phyloP scores from a whole-genome alignment of 139 green algal species.

The Chlorella sp. region DNA sequence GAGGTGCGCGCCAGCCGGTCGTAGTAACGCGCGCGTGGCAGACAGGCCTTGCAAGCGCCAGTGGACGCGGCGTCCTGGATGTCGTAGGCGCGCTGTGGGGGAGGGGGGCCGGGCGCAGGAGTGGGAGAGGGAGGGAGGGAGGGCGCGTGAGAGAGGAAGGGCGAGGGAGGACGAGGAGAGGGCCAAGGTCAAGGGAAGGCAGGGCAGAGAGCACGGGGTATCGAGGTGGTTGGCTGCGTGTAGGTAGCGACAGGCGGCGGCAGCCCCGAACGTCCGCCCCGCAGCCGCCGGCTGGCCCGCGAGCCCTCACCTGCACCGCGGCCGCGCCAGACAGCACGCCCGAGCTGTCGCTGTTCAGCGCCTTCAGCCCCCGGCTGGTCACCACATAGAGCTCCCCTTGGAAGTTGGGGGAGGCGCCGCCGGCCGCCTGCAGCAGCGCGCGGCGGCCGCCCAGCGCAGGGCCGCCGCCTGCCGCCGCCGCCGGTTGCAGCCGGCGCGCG shows the following conservation, averaged over 20 bases:
- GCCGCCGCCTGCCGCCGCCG: neutral
- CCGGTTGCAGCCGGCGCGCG: neutral
- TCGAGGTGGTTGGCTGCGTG: too few species aligned
- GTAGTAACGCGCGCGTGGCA: too few species aligned
- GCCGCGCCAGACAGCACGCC: too few species aligned
- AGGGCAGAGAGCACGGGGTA: neutral
- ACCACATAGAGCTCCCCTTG: constrained; percentile 12
- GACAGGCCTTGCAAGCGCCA: too few species aligned
- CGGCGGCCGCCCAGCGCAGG: neutral
- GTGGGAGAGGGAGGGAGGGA: neutral
- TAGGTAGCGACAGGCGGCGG: too few species aligned
- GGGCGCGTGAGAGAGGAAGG: neutral
- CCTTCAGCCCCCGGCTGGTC: constrained; percentile 6
- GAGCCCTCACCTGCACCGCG: constrained; percentile 5
- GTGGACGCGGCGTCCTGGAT: too few species aligned
- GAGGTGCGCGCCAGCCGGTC: constrained; percentile 18
- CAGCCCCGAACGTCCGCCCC: too few species aligned
- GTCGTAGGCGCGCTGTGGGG: neutral
- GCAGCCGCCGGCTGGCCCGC: too few species aligned
- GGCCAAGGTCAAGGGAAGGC: neutral
- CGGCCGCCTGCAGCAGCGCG: constrained; percentile 8
- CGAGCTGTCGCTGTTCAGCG: neutral
- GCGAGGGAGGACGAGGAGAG: neutral
- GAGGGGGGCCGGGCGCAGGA: neutral
- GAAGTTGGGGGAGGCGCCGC: neutral